Evolutionary conservation across 163 green algal genomes (phyloP).

Genomic region (Volvox carteri): DNA sequence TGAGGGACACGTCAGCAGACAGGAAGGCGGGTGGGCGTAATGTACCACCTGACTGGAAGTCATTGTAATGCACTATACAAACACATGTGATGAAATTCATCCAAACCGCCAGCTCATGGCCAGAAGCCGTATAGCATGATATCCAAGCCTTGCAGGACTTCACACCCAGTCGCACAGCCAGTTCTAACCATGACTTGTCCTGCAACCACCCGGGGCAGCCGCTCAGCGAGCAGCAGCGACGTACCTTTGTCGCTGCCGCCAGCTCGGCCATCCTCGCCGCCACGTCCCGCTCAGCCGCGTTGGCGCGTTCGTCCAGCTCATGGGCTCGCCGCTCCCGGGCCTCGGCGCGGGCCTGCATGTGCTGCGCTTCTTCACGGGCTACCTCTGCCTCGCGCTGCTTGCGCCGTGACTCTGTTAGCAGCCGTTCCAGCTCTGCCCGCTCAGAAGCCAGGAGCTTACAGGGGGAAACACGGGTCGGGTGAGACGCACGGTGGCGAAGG

Average conservation of each 20-base stretch:
- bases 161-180: too few relatives aligned
- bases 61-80: too few relatives aligned
- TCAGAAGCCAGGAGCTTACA: not conserved
- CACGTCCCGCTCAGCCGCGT: slow-evolving; percentile 54
- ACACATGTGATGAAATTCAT: too few relatives aligned
- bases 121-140: too few relatives aligned
- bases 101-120: too few relatives aligned
- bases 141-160: too few relatives aligned
- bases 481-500: too few relatives aligned
- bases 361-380: slow-evolving; percentile 32
- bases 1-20: too few relatives aligned
- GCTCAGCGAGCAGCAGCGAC: not conserved
- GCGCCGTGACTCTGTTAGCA: slow-evolving; percentile 24
- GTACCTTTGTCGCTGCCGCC: slow-evolving; percentile 31
- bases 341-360: slow-evolving; percentile 46
- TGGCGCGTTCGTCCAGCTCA: slow-evolving; percentile 56
- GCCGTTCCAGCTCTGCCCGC: slow-evolving; percentile 36
- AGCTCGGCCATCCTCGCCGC: slow-evolving; percentile 54
- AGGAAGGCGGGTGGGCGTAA: too few relatives aligned
- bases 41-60: too few relatives aligned
- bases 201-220: too few relatives aligned
- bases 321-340: slow-evolving; percentile 44
- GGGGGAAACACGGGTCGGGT: not conserved
- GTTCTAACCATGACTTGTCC: too few relatives aligned
- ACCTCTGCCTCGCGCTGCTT: slow-evolving; percentile 36